Base-by-base conservation (phyloP, 768 basidiomycete species). In the Daedaleopsis nitida region DNA sequence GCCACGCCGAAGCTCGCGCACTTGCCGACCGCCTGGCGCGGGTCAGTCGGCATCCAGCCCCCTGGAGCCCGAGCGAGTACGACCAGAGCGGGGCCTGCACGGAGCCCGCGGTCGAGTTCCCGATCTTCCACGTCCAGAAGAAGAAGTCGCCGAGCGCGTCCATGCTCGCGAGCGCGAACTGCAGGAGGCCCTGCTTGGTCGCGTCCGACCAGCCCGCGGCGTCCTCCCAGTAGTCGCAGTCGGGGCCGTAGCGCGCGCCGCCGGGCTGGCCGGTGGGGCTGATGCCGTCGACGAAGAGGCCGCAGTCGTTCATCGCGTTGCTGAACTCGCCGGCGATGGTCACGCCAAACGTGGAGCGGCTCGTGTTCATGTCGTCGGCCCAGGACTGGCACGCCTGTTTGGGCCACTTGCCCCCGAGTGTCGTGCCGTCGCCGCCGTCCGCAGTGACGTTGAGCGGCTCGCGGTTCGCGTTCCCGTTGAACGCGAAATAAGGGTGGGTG, bases 61-160 rank as follows among this genome's bases (percentile, higher is more conserved):
- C 88, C 60, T 83, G 76, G 52, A 93, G 83, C 11, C 84, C 80
- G 72, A 87, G 83, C 69, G 84, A 75, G 77, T 89, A 89, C 34
- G 84, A 85, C 89, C 89, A 91, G 52, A 86, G 77, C 3, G 86
- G 85, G 11, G 81, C 70, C 60, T 79, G 74, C 8, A 85, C 77
- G 4, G 65, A 76, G 58, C 80, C 80, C 37, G 79, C 74, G 14
- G 76, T 68, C 1, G 83, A 83, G 64, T 80, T 81, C 49, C 86
- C 87, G 56, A 89, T 83, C 78, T 87, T 88, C 89, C 88, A 89
- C n/a, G 86, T 88, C 88, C 88, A 90, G 79, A 83, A 89, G 77
- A 88, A 89, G 78, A 79, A 88, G 68, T 88, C 81, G 64, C 81
- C 78, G 52, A 88, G 74, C 1, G 86, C 82, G 59, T 89, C 87